Percentiles rank a stretch among this genome's conserved stretches.
These are phyloP conservation scores for Inga laurina DNA, from an alignment of 306 rosid genomes.

Conservation along the genomic window DNA sequence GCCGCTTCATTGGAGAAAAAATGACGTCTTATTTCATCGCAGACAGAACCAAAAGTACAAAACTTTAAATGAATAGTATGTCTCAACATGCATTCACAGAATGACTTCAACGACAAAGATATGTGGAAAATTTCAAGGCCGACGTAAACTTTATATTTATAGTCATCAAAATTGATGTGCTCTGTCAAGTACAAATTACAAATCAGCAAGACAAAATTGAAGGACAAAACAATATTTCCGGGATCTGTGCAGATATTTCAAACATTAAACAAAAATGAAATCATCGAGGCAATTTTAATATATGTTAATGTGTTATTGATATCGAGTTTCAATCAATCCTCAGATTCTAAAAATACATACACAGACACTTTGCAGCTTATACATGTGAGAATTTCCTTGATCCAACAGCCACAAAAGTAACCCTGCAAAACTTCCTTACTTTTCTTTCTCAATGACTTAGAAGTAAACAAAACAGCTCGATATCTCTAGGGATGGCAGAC, in stretches of 20 bases:
- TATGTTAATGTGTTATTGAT: slow-evolving; percentile 84
- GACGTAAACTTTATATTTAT: slow-evolving; percentile 14
- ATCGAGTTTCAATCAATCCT: slow-evolving; percentile 81
- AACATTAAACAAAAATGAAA: slow-evolving; percentile 27
- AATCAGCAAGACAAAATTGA: slow-evolving; percentile 11
- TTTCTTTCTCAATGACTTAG: slow-evolving; percentile 54
- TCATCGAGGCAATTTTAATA: slow-evolving; percentile 40
- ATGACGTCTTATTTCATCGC: background rate
- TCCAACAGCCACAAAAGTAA: slow-evolving; percentile 59
- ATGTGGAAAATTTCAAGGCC: background rate
- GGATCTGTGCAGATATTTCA: slow-evolving; percentile 27
- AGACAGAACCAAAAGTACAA: slow-evolving; percentile 5
- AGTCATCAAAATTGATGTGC: slow-evolving; percentile 26
- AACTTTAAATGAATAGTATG: slow-evolving; percentile 20
- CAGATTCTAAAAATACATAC: slow-evolving; percentile 80
- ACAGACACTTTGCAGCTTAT: slow-evolving; percentile 70
- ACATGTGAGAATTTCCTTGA: slow-evolving; percentile 60
- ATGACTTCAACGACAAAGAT: background rate
- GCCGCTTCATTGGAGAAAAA: background rate
- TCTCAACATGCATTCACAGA: background rate
- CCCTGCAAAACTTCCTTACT: slow-evolving; percentile 63
- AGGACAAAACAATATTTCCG: slow-evolving; percentile 25
- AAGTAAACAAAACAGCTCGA: slow-evolving; percentile 52
- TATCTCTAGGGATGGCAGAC: slow-evolving; percentile 50
- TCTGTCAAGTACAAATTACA: slow-evolving; percentile 7